Percentiles rank a stretch among this genome's conserved stretches.
Conservation (phyloP, 306 rosid genomes). For the Lathyrus sativus region DNA sequence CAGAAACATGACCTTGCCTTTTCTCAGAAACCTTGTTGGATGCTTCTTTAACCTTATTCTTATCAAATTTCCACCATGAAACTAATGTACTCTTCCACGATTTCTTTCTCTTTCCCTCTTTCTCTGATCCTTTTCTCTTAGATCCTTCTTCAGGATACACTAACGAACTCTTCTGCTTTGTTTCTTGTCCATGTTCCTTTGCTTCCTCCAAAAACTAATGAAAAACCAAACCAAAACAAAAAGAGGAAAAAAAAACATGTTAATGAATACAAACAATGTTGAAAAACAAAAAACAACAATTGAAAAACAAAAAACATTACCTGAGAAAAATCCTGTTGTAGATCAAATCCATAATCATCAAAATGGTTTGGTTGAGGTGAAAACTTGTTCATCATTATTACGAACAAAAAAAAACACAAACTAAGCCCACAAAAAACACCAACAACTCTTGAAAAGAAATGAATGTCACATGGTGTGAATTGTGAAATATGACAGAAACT, state of each 20-base stretch:
- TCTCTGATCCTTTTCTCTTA: conserved; percentile 39
- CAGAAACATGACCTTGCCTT: conserved; percentile 57
- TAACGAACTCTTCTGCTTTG: conserved; percentile 44
- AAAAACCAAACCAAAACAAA: background rate
- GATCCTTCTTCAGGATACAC: conserved; percentile 50
- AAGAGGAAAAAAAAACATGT: background rate
- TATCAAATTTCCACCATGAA: conserved; percentile 77
- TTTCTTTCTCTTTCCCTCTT: conserved; percentile 55
- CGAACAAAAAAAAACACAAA: background rate
- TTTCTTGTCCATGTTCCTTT: conserved; percentile 49
- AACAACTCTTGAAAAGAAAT: conserved; percentile 43
- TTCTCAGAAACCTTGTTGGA: conserved; percentile 37
- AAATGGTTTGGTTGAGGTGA: conserved; percentile 40
- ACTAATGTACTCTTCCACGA: conserved; percentile 66
- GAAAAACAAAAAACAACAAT: background rate
- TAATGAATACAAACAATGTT: background rate
- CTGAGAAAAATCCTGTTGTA: conserved; percentile 60
- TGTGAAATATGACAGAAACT: conserved; percentile 38
- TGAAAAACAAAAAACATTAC: conserved; percentile 22
- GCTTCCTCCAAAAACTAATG: conserved; percentile 85
- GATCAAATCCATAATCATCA: conserved; percentile 58
- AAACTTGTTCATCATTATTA: conserved; percentile 55
- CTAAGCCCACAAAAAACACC: conserved; percentile 36
- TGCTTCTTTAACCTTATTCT: conserved; percentile 44
- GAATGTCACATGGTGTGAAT: conserved; percentile 36